A percentile compares a stretch with the other conserved stretches of the same genome.
phyloP scores from a whole-genome alignment of 2,329 filamentous ascomycete genomes.

The Curvularia verruculosa region DNA sequence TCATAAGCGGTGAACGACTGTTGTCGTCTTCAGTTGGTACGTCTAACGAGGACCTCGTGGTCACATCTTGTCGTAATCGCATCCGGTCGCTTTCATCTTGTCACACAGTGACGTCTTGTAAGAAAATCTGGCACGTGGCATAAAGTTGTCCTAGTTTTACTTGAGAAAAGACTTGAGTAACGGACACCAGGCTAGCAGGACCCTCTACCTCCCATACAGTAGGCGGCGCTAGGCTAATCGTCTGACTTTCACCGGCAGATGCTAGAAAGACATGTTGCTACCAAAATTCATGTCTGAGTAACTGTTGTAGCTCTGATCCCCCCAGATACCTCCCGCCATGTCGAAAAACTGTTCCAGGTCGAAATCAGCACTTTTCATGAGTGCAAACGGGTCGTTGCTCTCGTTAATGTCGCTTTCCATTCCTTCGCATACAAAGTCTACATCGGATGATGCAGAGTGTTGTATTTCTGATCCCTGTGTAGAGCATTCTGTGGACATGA shows the following conservation, averaged over 20 bases:
- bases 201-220: not conserved
- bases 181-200: too few relatives aligned
- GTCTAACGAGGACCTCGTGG: not conserved
- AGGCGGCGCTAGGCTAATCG: not conserved
- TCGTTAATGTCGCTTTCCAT: conserved; percentile 7
- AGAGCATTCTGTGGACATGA: conserved; percentile 7
- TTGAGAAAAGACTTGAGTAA: not conserved
- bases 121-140: not conserved
- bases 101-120: not conserved
- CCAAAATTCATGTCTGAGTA: conserved; percentile 37
- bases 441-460: not conserved
- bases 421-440: conserved; percentile 9
- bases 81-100: not conserved
- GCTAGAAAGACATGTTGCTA: not conserved
- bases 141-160: not conserved
- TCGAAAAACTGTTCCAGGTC: conserved; percentile 46
- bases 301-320: conserved; percentile 28
- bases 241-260: not conserved
- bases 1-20: not conserved
- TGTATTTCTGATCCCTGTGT: not conserved
- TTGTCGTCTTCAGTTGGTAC: not conserved
- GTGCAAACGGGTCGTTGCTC: conserved; percentile 26
- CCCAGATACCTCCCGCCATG: conserved; percentile 36
- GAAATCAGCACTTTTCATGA: conserved; percentile 36
- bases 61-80: not conserved